Base-by-base conservation (phyloP, 2,329 filamentous ascomycete species). In the Colletotrichum gloeosporioides region DNA sequence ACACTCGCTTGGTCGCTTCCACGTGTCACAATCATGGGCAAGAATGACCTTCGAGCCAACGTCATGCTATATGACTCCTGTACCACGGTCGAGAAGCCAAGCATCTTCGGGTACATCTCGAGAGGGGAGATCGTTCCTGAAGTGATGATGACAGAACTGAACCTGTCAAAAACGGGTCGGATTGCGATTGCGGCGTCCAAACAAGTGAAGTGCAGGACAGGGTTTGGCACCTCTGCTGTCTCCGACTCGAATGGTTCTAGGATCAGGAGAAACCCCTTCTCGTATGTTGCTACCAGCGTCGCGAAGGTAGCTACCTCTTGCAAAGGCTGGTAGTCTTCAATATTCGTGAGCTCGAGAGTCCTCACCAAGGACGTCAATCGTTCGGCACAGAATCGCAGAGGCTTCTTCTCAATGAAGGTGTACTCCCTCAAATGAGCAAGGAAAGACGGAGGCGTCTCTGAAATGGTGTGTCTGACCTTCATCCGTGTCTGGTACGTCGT, bases 91-190 rank as follows among this genome's bases (percentile, higher is more conserved):
- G 90, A 90, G 86, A 99, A 99, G 69, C 95, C 94, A 31, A 99
- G 92, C 96, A 99, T 99, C 82, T 98, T 98, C 0, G 97, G 98
- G 82, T 99, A 99, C 94, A 99, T 99, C 83, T 99, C 98, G 5
- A 99, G 87, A 1, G 97, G 97, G 2, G 97, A 99, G 77, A 99
- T 95, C 3, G 97, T 99, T 78, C 97, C 97, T 0, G 97, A 99
- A 0, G 97, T 99, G 83, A 99, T 99, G 82, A 99, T 98, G 78
- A 99, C 97, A 2, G 97, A 99, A 84, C 95, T 96, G 84, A 99
- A 99, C 68, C 97, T 93, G 76, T 99, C 96, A 82, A 99, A 98
- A 7, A 99, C 96, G 0, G 97, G 97, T 78, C 97, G 98, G 82
- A 99, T 99, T 57, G 98, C 97, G 79, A 99, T 99, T 1, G 98